A percentile compares a stretch with the other conserved stretches of the same genome.
Conservation (phyloP, 2,329 filamentous ascomycete genomes). For the Penicillium sp. region DNA sequence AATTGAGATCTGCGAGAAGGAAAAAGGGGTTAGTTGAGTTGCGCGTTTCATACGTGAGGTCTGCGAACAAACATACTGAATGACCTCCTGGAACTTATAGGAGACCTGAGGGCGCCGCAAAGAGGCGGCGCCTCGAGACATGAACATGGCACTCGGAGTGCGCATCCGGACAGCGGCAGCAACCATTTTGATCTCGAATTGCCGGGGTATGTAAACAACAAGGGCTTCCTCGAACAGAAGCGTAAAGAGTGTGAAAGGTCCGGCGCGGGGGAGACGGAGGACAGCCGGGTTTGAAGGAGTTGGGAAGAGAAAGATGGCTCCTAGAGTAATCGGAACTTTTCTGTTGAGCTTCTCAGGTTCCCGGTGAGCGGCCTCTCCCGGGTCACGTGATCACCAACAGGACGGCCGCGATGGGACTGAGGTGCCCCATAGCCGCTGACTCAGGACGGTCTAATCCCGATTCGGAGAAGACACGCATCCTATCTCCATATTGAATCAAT, state of each 20-base stretch:
- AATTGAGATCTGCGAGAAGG: constrained; percentile 32
- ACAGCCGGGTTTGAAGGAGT: constrained; percentile 23
- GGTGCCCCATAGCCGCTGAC: constrained; percentile 5
- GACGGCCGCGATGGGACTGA: neutral
- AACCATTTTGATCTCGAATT: constrained; percentile 46
- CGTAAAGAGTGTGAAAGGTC: constrained; percentile 14
- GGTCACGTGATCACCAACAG: constrained; percentile 20
- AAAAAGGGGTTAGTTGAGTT: neutral
- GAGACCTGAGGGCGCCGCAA: constrained; percentile 43
- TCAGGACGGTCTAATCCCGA: constrained; percentile 15
- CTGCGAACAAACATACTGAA: constrained; percentile 31
- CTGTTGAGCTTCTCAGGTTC: constrained; percentile 33
- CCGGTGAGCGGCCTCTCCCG: constrained; percentile 35
- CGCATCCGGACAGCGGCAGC: constrained; percentile 45
- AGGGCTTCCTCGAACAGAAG: constrained; percentile 18
- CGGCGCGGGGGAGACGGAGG: constrained; percentile 15
- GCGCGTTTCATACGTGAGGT: neutral
- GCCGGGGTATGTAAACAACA: constrained; percentile 21
- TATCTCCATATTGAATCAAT: constrained; percentile 5
- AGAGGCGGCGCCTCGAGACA: constrained; percentile 36
- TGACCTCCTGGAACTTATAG: constrained; percentile 39
- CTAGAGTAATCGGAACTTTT: constrained; percentile 33
- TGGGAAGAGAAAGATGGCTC: constrained; percentile 25
- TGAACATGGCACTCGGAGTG: constrained; percentile 39
- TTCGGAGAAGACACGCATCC: constrained; percentile 29